phyloP scores from a whole-genome alignment of 805 yeast species.

The Pichia scutulata region DNA sequence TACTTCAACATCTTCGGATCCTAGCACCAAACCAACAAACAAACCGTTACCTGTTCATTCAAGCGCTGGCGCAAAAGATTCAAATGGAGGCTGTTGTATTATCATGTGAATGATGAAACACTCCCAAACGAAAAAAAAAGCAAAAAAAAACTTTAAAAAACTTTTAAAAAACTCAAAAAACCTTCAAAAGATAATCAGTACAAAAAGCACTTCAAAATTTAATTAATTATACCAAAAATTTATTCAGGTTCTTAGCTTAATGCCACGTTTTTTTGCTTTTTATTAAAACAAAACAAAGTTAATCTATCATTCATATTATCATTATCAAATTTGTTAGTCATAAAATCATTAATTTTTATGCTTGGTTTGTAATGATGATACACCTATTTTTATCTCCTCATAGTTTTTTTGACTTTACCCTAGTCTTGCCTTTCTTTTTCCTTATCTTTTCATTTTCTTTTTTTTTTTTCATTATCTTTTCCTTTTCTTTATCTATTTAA shows the following conservation, averaged over 20 bases:
- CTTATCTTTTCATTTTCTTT: neutral
- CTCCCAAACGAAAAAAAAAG: no score
- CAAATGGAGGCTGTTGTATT: constrained; percentile 29
- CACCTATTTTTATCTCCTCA: no score
- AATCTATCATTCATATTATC: no score
- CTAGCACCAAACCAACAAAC: constrained; percentile 1
- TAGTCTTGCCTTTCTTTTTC: neutral
- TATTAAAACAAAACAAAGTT: no score
- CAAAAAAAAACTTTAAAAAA: neutral
- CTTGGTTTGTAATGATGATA: no score
- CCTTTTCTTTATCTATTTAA: neutral
- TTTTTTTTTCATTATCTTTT: neutral
- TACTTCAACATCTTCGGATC: neutral
- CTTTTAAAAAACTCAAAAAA: no score
- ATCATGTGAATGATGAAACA: constrained; percentile 26
- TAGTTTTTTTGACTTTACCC: neutral
- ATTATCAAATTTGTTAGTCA: no score
- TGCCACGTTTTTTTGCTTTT: neutral
- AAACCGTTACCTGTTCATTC: neutral
- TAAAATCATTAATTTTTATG: no score
- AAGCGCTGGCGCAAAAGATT: constrained; percentile 11
- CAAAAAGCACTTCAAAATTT: neutral
- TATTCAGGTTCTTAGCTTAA: neutral
- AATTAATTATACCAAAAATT: neutral
- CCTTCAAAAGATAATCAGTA: no score